Base-by-base conservation (phyloP, 1,284 basidiomycete species). In the Apiotrichum mycotoxinovorans region DNA sequence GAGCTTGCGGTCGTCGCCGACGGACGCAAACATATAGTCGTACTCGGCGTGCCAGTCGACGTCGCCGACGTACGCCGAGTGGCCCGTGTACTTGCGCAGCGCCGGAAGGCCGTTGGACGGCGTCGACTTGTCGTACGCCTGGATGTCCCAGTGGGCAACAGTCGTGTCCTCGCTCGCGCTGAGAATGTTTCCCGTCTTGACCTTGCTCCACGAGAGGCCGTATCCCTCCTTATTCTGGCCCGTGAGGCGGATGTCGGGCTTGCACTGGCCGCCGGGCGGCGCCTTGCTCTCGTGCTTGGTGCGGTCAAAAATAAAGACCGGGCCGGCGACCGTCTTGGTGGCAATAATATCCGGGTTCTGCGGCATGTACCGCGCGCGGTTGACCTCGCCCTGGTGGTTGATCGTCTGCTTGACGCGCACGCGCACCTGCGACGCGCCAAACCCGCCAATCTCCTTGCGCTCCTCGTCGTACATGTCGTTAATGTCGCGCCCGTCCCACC, bases 271-370 rank as follows among this genome's bases (percentile, higher is more conserved):
- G 47, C 85, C 85, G 33, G 85, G 83, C 67, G 91, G 89, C 1
- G 95, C 94, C 69, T 94, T 89, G 68, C 87, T 92, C 62, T 91
- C 86, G 76, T 98, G 95, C 77, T 97, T 98, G 47, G 96, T 98
- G 57, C 96, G 81, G 78, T 99, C 96, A 77, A 98, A 99, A 37
- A 99, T 80, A 63, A 89, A 83, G 12, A 97, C 91, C 64, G 95
- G 90, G 17, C 96, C 96, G 7, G 83, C 85, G 10, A 95, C 85
- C 12, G 92, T 82, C 66, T 98, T 95, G 11, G 95, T 98, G 2
- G 96, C 96, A 63, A 99, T 91, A 64, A 99, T 77, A 77, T 98
- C 91, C 8, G 91, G 89, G 72, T 98, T 98, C 78, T 98, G 95
- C 17, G 96, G 96, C 91, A 97, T 98, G 77, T 98, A 99, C 45